Conservation (phyloP, 1,284 basidiomycete genomes). For the Coriolopsis trogii region DNA sequence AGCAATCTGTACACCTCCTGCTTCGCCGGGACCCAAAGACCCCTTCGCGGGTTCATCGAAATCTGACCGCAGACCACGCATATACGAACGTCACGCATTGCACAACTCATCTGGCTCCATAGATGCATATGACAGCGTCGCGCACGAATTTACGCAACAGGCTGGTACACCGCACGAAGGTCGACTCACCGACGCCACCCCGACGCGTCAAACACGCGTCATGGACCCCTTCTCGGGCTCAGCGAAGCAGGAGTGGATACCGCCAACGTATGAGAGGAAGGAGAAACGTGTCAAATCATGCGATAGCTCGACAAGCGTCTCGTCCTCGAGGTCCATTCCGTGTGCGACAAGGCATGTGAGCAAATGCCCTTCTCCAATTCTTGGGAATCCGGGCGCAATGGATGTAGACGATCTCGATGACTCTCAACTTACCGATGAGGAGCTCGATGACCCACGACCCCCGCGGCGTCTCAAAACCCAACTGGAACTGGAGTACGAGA, state of each 20-base stretch:
- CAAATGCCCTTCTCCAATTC: conserved; percentile 8
- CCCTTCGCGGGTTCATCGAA: conserved; percentile 35
- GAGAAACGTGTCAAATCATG: conserved; percentile 6
- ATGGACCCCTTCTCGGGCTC: conserved; percentile 26
- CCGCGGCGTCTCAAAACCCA: not conserved
- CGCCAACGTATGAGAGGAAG: conserved; percentile 27
- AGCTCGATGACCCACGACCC: not conserved
- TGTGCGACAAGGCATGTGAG: not conserved
- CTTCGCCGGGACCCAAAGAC: conserved; percentile 29
- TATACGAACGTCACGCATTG: conserved; percentile 24
- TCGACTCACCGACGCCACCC: conserved; percentile 11
- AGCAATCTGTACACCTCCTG: conserved; percentile 21
- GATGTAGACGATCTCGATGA: conserved; percentile 5
- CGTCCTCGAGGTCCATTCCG: conserved; percentile 3
- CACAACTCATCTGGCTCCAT: not conserved
- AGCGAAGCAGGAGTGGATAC: conserved; percentile 24
- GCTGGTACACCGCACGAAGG: conserved; percentile 8
- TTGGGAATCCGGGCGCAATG: not conserved
- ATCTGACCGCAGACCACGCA: conserved; percentile 23
- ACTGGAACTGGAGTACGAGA: conserved; percentile 15
- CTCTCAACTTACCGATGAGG: conserved; percentile 15
- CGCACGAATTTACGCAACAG: not conserved
- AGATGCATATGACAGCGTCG: conserved; percentile 3
- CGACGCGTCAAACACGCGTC: conserved; percentile 15
- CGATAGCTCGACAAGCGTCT: conserved; percentile 14